Percentiles rank a stretch among this genome's conserved stretches.
phyloP scores from a whole-genome alignment of 345 rosid genomes.

The Aegle marmelos region DNA sequence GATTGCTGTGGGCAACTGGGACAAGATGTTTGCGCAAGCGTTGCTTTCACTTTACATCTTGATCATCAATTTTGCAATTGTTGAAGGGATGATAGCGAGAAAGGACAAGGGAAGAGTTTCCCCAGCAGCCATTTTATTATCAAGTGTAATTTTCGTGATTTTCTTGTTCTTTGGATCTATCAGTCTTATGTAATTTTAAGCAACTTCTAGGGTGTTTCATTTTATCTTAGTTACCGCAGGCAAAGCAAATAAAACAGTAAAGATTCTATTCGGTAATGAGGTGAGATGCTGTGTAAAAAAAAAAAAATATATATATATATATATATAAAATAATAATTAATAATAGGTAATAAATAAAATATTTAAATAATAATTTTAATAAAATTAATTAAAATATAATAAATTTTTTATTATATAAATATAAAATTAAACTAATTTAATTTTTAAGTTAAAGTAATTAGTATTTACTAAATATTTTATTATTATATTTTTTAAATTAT shows the following conservation, averaged over 20 bases:
- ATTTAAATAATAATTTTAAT: too few relatives aligned
- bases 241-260: too few relatives aligned
- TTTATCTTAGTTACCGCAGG: not conserved
- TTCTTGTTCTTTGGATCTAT: slow-evolving; percentile 17
- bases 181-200: not conserved
- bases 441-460: fast-evolving
- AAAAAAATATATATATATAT: too few relatives aligned
- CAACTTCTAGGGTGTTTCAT: not conserved
- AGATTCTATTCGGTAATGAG: too few relatives aligned
- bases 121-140: slow-evolving; percentile 16
- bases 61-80: slow-evolving; percentile 23
- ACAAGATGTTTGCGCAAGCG: slow-evolving; percentile 23
- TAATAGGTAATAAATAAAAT: too few relatives aligned
- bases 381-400: too few relatives aligned
- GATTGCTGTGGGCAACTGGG: slow-evolving; percentile 18
- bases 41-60: slow-evolving; percentile 30
- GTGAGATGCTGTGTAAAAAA: too few relatives aligned
- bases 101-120: slow-evolving; percentile 42
- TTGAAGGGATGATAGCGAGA: slow-evolving; percentile 42
- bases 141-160: slow-evolving; percentile 10
- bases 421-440: too few relatives aligned
- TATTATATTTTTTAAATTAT: too few relatives aligned
- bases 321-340: too few relatives aligned
- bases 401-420: too few relatives aligned
- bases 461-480: too few relatives aligned